Percentiles rank a stretch among this genome's conserved stretches.
These are phyloP conservation scores for Phialophora tarda DNA, from an alignment of 2,329 filamentous ascomycete genomes.

Conservation along the genomic window DNA sequence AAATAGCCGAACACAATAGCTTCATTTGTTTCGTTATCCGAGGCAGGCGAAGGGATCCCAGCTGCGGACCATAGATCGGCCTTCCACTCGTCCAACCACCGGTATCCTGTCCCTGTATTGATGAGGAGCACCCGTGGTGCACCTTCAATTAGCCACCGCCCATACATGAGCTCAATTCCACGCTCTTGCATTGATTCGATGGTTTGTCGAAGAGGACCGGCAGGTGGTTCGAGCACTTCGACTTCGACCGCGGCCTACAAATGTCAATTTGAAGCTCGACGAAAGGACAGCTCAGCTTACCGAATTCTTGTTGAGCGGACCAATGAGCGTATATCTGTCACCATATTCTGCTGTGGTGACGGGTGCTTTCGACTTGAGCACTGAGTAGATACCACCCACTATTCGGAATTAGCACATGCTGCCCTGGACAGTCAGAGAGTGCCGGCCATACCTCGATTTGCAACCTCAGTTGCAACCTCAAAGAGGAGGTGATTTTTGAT, in stretches of 20 bases:
- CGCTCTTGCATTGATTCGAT: constrained; percentile 93
- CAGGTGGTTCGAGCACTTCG: constrained; percentile 85
- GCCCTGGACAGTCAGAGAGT: constrained; percentile 33
- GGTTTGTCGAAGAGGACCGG: constrained; percentile 76
- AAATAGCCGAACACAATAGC: constrained; percentile 97
- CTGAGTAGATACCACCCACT: constrained; percentile 99
- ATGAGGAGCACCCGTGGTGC: constrained; percentile 92
- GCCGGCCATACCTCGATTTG: constrained; percentile 75
- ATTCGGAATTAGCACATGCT: constrained; percentile 30
- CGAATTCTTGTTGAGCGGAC: constrained; percentile 88
- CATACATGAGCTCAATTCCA: constrained; percentile 88
- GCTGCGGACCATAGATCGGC: constrained; percentile 90
- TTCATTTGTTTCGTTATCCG: constrained; percentile 95
- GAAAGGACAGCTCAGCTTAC: constrained; percentile 55
- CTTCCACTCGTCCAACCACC: constrained; percentile 95
- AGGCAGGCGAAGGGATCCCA: constrained; percentile 89
- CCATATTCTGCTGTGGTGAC: constrained; percentile 99
- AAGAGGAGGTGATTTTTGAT: constrained; percentile 96
- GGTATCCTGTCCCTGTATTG: constrained; percentile 91
- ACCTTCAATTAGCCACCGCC: constrained; percentile 96
- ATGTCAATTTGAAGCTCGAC: constrained; percentile 31
- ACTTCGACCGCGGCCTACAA: constrained; percentile 92
- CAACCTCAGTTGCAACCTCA: constrained; percentile 95
- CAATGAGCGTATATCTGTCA: constrained; percentile 92
- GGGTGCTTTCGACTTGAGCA: constrained; percentile 97